These are phyloP conservation scores for Candida gorgasii DNA, from an alignment of 805 yeast genomes.

Conservation along the genomic window DNA sequence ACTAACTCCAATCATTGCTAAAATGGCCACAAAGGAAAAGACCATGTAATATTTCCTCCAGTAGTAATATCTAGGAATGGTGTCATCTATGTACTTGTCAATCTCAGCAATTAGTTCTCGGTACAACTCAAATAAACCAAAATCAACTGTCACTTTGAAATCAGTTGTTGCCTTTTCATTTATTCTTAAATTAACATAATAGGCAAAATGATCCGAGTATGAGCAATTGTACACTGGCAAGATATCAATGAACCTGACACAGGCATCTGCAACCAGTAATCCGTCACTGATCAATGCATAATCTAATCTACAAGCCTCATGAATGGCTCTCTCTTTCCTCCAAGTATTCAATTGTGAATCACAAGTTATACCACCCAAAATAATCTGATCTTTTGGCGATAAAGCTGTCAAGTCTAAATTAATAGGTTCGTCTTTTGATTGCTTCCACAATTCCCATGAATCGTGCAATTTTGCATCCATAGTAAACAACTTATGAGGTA, in stretches of 20 bases:
- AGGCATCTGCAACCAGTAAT: slow-evolving; percentile 58
- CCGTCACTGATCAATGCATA: slow-evolving; percentile 76
- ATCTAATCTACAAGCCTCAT: slow-evolving; percentile 86
- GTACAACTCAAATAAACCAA: slow-evolving; percentile 6
- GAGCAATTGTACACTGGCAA: slow-evolving; percentile 61
- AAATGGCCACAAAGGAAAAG: slow-evolving; percentile 40
- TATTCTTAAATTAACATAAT: slow-evolving; percentile 36
- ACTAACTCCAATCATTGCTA: slow-evolving; percentile 30
- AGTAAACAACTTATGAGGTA: slow-evolving; percentile 76
- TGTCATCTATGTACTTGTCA: slow-evolving; percentile 46
- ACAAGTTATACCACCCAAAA: slow-evolving; percentile 82
- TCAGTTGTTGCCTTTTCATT: slow-evolving; percentile 9
- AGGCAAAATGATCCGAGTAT: slow-evolving; percentile 92
- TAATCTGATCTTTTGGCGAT: slow-evolving; percentile 54
- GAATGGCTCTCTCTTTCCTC: slow-evolving; percentile 55
- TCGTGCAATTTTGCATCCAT: slow-evolving; percentile 69
- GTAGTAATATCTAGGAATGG: slow-evolving; percentile 57
- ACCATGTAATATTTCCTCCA: slow-evolving; percentile 71
- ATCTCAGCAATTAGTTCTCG: slow-evolving; percentile 12
- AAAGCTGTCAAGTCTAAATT: slow-evolving; percentile 22
- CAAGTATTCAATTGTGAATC: slow-evolving; percentile 87
- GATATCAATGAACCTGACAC: slow-evolving; percentile 71
- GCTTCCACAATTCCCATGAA: slow-evolving; percentile 73
- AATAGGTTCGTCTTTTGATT: slow-evolving; percentile 5
- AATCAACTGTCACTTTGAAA: slow-evolving; percentile 3